Evolutionary conservation across 495 filamentous ascomycete species (phyloP), one percentile per base, ranked within the genome.

Genomic region (Aspergillus biplanus): DNA sequence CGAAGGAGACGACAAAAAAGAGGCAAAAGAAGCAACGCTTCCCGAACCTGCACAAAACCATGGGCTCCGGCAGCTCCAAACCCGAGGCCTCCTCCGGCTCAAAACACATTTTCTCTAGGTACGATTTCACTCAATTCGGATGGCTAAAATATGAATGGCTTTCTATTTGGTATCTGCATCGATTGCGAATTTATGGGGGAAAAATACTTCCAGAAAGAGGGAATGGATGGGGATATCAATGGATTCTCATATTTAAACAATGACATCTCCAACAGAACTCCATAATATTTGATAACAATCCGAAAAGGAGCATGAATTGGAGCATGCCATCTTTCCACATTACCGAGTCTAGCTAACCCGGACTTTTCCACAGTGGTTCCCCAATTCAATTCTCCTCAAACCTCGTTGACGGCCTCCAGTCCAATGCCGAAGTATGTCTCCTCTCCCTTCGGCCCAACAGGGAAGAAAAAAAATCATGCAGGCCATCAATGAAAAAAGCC

Each of bases 341-440:
- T 13, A 6, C 0, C 39, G 4, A 50, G 53, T 32, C 49, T 27
- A 62, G 58, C 63, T 50, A 61, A 62, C 47, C 12, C 33, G 18
- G n/a, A 18, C 18, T 31, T 1, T 16, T 39, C 16, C 47, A 59
- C 73, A 97, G 94, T 70, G 83, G 90, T 73, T 86, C 89, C 32
- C 91, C 94, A 59, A 83, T 97, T 69, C 88, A 90, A 67, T 92
- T 97, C 78, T 97, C 93, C 58, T 86, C 89, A 65, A 87, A 89
- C 74, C 82, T 99, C 70, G 83, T 96, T 60, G 86, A 95, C 49
- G 85, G 87, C 61, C 84, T 99, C 61, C 89, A 97, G 68, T 83
- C 84, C 64, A 96, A 87, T 80, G 84, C 87, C 63, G 92, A 98
- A 87, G 95, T 97, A 80, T 70, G 81, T 67, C 58, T 33, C 31